These are phyloP conservation scores for Gymnopilus dilepis DNA, from an alignment of 768 basidiomycete genomes.

Conservation along the genomic window DNA sequence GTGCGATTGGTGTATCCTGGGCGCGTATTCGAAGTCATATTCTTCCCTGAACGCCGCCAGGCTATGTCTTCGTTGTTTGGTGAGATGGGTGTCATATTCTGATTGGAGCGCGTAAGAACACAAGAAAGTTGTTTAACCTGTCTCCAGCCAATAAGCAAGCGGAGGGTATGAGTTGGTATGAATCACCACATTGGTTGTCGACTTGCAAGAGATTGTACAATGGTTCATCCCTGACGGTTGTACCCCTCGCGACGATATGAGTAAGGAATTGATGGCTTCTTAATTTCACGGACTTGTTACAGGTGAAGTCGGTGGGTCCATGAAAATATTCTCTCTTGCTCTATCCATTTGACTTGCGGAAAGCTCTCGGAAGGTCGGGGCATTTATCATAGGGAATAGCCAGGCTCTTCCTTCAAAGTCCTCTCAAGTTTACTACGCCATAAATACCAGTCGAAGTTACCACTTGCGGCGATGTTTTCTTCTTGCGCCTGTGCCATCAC, in stretches of 20 bases:
- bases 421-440: too few relatives aligned
- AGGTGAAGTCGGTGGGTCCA: neutral
- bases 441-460: too few relatives aligned
- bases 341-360: neutral
- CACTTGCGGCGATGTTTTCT: neutral
- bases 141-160: neutral
- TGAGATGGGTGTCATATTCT: neutral
- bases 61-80: neutral
- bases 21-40: neutral
- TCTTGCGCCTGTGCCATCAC: neutral
- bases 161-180: neutral
- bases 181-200: neutral
- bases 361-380: neutral
- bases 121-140: neutral
- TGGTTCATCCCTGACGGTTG: neutral
- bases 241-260: constrained; percentile 1
- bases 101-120: neutral
- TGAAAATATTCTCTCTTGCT: neutral
- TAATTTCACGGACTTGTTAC: neutral
- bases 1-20: neutral
- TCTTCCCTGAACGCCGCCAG: neutral
- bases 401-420: too few relatives aligned
- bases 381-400: too few relatives aligned
- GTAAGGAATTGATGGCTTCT: constrained; percentile 2
- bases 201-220: neutral